Conservation (phyloP, 1,284 basidiomycete species). For the Pseudozyma sp. region DNA sequence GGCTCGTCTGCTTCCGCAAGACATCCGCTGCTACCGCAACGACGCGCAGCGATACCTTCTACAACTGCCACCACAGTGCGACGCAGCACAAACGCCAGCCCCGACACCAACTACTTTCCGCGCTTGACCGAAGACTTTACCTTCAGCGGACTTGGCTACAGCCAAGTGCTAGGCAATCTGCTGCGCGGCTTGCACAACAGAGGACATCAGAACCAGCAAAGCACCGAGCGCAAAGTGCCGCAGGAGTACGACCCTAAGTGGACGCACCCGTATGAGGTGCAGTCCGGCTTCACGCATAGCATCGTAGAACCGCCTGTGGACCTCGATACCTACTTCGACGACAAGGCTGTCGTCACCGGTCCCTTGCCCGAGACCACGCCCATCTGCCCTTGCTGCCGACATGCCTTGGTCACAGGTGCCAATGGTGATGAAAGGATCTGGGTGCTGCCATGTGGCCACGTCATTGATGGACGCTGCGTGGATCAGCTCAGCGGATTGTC, state of each 20-base stretch:
- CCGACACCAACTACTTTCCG: conserved; percentile 8
- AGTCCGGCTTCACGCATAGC: conserved; percentile 42
- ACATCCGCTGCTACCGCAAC: conserved; percentile 26
- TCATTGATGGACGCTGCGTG: conserved; percentile 62
- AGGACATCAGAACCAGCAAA: conserved; percentile 8
- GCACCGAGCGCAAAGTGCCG: conserved; percentile 32
- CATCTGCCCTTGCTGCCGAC: conserved; percentile 58
- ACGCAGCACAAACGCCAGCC: neutral
- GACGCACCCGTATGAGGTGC: conserved; percentile 50
- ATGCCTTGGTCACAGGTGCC: conserved; percentile 55
- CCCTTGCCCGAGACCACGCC: conserved; percentile 61
- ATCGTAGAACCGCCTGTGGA: conserved; percentile 65
- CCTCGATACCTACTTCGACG: conserved; percentile 57
- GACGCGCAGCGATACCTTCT: conserved; percentile 26
- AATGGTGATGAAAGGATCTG: conserved; percentile 54
- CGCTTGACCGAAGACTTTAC: conserved; percentile 20
- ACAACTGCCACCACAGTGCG: conserved; percentile 21
- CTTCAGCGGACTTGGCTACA: conserved; percentile 18
- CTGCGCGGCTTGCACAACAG: conserved; percentile 18
- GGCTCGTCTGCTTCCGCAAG: conserved; percentile 14
- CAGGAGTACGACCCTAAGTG: conserved; percentile 44
- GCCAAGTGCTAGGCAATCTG: conserved; percentile 24
- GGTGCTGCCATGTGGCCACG: conserved; percentile 63
- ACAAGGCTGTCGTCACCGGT: conserved; percentile 53
- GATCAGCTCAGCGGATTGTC: conserved; percentile 43